Conservation (phyloP, 148 eudicot genomes). For the Fagopyrum tataricum region DNA sequence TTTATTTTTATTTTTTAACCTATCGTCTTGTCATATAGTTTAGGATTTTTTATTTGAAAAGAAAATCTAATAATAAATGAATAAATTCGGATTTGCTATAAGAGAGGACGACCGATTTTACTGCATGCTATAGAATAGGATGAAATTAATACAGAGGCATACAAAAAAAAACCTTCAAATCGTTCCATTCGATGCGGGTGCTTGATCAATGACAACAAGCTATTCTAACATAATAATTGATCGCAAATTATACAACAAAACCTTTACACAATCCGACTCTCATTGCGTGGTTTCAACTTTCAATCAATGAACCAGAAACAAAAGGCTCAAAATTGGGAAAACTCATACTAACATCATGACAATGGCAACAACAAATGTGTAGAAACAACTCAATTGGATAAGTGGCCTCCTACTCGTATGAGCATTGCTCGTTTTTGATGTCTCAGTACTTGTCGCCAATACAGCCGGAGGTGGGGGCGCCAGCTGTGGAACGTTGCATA, state of each 20-base stretch:
- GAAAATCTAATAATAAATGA: too few relatives aligned
- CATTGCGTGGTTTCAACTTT: neutral
- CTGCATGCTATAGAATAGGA: too few relatives aligned
- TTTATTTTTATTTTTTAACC: too few relatives aligned
- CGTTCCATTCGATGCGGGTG: neutral
- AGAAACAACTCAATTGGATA: neutral
- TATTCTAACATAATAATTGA: neutral
- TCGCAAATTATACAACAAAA: neutral
- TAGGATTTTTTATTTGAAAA: too few relatives aligned
- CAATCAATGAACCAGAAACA: neutral
- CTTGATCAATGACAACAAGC: constrained; percentile 1
- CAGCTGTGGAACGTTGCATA: constrained; percentile 6
- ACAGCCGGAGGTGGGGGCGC: constrained; percentile 9
- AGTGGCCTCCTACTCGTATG: neutral
- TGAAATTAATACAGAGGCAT: too few relatives aligned
- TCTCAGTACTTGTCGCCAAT: neutral
- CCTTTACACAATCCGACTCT: constrained; percentile 6
- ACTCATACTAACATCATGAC: neutral
- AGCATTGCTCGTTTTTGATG: neutral
- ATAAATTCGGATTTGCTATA: too few relatives aligned
- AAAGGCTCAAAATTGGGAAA: neutral
- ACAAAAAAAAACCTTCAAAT: neutral
- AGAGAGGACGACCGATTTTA: too few relatives aligned
- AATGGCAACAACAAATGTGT: neutral
- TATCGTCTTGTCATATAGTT: too few relatives aligned